phyloP scores from a whole-genome alignment of 2,329 filamentous ascomycete species.

The Karstenula rhodostoma region DNA sequence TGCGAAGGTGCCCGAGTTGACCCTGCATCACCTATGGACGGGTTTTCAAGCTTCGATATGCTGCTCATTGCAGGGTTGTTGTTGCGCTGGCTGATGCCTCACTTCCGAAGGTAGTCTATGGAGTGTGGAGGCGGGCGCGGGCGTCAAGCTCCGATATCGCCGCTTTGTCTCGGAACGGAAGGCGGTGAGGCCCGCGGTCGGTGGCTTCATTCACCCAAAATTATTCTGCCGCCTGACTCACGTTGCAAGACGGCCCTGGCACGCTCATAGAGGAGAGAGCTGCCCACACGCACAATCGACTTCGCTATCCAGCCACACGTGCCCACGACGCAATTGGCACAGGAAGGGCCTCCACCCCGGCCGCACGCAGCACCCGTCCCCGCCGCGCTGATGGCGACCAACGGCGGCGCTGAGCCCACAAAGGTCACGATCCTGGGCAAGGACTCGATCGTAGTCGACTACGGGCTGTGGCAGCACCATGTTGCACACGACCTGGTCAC shows the following conservation, averaged over 20 bases:
- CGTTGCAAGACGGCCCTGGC: not conserved
- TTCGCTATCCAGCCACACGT: too few species aligned
- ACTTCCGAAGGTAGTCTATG: not conserved
- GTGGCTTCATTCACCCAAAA: conserved; percentile 10
- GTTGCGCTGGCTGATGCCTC: not conserved
- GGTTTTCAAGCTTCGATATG: too few species aligned
- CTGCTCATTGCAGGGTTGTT: not conserved
- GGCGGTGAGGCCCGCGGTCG: not conserved
- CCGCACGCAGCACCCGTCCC: conserved; percentile 1
- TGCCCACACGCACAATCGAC: not conserved
- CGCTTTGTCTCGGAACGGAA: not conserved
- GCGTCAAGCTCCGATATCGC: conserved; percentile 3
- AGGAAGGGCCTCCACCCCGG: not conserved
- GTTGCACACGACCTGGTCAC: conserved; percentile 81
- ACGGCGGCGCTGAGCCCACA: conserved; percentile 54
- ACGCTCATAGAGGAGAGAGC: not conserved
- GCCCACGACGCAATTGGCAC: not conserved
- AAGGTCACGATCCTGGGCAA: conserved; percentile 85
- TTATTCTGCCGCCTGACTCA: conserved; percentile 16
- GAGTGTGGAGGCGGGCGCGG: not conserved
- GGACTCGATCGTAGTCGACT: conserved; percentile 90
- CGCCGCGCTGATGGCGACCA: conserved; percentile 38
- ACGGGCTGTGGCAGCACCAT: conserved; percentile 85
- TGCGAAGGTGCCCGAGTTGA: too few species aligned
- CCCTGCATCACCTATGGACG: too few species aligned